These are phyloP conservation scores for Nicotiana knightiana DNA, from an alignment of 257 asterid species.

Conservation along the genomic window DNA sequence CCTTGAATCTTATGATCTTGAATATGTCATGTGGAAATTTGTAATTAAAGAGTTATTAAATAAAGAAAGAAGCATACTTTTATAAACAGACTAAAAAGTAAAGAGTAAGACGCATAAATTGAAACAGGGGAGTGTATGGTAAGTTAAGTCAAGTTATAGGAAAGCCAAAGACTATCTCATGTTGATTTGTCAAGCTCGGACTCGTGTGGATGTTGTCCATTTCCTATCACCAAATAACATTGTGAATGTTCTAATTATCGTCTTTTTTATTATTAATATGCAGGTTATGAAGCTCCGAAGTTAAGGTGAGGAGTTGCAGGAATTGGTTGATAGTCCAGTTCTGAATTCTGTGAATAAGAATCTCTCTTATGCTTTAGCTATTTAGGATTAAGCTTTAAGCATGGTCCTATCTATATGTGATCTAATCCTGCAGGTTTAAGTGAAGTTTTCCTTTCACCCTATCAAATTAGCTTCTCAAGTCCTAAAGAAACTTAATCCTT, in stretches of 20 bases:
- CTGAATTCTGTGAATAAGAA: neutral
- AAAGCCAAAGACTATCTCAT: neutral
- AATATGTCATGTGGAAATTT: too few species aligned
- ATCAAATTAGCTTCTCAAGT: neutral
- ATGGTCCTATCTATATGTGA: neutral
- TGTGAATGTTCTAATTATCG: neutral
- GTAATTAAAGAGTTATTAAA: too few species aligned
- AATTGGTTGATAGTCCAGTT: neutral
- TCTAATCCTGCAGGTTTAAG: neutral
- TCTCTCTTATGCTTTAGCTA: neutral
- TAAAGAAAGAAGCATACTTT: too few species aligned
- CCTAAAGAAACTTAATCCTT: neutral
- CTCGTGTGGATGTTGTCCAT: neutral
- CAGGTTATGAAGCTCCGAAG: conserved; percentile 67
- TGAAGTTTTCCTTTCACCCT: neutral
- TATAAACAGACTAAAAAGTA: too few species aligned
- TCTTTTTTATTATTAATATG: neutral
- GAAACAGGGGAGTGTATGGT: too few species aligned
- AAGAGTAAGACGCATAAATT: too few species aligned
- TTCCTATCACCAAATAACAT: neutral
- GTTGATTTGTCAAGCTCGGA: neutral
- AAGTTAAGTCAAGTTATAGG: neutral
- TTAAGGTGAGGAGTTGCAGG: conserved; percentile 31
- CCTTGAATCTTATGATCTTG: too few species aligned
- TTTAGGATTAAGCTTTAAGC: neutral